Evolutionary conservation across 768 basidiomycete species (phyloP).

Genomic region (Termitomyces sp.): DNA sequence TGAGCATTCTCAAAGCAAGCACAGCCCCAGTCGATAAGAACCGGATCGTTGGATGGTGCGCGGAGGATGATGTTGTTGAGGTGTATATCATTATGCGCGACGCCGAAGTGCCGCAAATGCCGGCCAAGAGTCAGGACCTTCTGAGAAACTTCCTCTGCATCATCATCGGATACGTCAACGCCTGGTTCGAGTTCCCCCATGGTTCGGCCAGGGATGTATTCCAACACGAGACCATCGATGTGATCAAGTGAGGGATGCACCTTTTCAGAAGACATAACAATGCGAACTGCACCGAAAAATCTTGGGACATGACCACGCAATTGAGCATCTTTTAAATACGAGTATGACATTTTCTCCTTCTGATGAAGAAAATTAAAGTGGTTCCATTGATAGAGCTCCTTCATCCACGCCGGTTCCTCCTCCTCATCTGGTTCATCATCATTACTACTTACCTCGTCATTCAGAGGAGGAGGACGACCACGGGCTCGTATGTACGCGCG

Average conservation of each 20-base stretch:
- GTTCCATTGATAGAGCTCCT: background rate
- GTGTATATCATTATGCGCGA: background rate
- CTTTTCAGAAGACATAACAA: background rate
- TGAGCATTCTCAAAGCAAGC: background rate
- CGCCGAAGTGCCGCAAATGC: background rate
- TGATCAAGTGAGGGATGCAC: background rate
- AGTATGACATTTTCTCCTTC: background rate
- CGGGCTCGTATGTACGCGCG: background rate
- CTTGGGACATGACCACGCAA: no score
- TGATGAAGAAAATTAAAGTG: background rate
- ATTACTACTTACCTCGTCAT: no score
- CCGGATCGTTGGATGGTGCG: no score
- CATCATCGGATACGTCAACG: background rate
- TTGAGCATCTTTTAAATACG: no score
- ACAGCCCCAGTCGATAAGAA: no score
- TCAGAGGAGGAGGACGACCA: background rate
- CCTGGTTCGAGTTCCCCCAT: background rate
- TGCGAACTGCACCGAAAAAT: no score
- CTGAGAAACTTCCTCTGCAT: background rate
- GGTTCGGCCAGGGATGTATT: background rate
- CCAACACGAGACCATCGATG: background rate
- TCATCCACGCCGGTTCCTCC: background rate
- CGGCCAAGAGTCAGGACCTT: background rate
- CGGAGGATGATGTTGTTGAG: background rate
- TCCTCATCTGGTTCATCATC: background rate